A percentile compares a stretch with the other conserved stretches of the same genome.
These are phyloP conservation scores for Lodderomyces oxycetoniae DNA, from an alignment of 1,139 yeast species.

Conservation along the genomic window DNA sequence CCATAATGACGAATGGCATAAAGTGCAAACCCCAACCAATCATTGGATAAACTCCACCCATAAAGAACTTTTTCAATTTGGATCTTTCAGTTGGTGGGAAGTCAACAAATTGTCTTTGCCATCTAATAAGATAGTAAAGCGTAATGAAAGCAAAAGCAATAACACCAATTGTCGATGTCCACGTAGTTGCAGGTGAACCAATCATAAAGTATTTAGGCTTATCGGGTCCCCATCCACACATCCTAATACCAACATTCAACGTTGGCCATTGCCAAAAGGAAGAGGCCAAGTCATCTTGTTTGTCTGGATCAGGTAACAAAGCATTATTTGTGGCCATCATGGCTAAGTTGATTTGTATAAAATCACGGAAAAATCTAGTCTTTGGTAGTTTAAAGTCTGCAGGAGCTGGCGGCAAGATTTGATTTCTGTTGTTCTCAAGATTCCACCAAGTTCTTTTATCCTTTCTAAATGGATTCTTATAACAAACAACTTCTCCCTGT, in stretches of 20 bases:
- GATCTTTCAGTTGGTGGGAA: slow-evolving; percentile 40
- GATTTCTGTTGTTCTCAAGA: slow-evolving; percentile 79
- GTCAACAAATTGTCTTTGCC: slow-evolving; percentile 88
- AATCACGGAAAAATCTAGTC: slow-evolving; percentile 82
- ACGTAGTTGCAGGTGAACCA: slow-evolving; percentile 92
- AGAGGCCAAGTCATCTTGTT: slow-evolving; percentile 87
- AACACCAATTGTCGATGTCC: slow-evolving; percentile 80
- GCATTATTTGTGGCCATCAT: slow-evolving; percentile 99
- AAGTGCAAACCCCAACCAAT: slow-evolving; percentile 94
- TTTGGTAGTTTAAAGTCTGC: slow-evolving; percentile 73
- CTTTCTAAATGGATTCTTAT: slow-evolving; percentile 67
- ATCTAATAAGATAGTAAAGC: slow-evolving; percentile 63
- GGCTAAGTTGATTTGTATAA: slow-evolving; percentile 87
- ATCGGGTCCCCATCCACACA: slow-evolving; percentile 91
- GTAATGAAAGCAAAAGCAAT: slow-evolving; percentile 55
- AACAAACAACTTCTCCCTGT: slow-evolving; percentile 93
- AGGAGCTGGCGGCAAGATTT: slow-evolving; percentile 67
- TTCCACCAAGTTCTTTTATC: slow-evolving; percentile 99
- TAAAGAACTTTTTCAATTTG: slow-evolving; percentile 36
- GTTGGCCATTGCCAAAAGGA: slow-evolving; percentile 99
- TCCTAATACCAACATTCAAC: slow-evolving; percentile 83
- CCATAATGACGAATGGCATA: slow-evolving; percentile 88
- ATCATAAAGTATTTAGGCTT: slow-evolving; percentile 79
- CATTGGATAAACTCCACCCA: slow-evolving; percentile 90
- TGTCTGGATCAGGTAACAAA: slow-evolving; percentile 85